Base-by-base conservation (phyloP, 2,329 filamentous ascomycete species). In the Didymella arachidicola region DNA sequence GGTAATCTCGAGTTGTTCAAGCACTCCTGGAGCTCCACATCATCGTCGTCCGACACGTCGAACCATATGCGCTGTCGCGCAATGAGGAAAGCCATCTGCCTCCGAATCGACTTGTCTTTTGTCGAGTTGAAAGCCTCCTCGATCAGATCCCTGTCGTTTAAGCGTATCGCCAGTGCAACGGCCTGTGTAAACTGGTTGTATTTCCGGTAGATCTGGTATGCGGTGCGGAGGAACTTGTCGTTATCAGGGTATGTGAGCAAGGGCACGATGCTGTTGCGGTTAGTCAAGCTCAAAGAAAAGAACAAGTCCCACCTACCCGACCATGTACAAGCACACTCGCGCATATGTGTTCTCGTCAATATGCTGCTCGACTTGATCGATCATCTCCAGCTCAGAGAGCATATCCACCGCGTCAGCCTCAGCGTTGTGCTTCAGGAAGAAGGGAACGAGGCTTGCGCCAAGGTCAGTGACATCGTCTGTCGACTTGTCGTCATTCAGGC, bases 401-500 rank as follows among this genome's bases (percentile, higher is more conserved):
- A 99, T 84, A 78, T 99, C 95, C 36, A 99, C 95, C 2, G 95
- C 96, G 78, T 99, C 95, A 22, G 95, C 96, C 81, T 99, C 95
- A 47, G 95, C 95, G 71, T 99, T 98, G 83, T 94, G 96, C 82
- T 94, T 92, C 57, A 99, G 84, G 81, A 98, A 99, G 71, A 96
- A 91, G 1, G 96, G 95, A 11, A 99, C 91, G 30, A 99, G 86
- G 36, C 89, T 85, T 62, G 94, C 80, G 18, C 93, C 91, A 56
- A 99, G 87, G 68, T 97, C 89, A 53, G 93, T 87, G 57, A 99
- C 83, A 72, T 99, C 94, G 69, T 92, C 86, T 22, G 89, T 89
- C 26, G 91, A 84, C 76, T 95, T 90, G 61, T 98, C 95, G 30
- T 92, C 89, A 49, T 91, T 89, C 78, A 97, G 81, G 67, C 94